Base-by-base conservation (phyloP, 73 alveolate species). In the Durusdinium trenchii region DNA sequence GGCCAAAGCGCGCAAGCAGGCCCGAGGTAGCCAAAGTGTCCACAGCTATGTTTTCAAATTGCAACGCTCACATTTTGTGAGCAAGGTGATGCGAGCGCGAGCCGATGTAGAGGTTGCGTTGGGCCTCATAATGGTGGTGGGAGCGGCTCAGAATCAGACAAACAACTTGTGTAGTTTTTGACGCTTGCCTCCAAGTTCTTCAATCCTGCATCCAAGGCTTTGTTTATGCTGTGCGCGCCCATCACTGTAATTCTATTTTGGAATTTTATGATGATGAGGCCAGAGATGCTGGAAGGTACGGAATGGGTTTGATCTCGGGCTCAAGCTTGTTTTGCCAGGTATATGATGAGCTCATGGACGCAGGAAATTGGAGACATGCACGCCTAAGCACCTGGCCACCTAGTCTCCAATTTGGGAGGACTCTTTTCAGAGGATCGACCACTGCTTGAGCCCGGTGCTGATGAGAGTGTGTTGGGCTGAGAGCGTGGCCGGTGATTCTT, bases 341-440 rank as follows among this genome's bases (percentile, higher is more conserved):
- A 91, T 76, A 91, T 91, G 98, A 91, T 91, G 98, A 91, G 98
- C 98, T 46, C 98, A 30, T 91, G 98, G 98, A 91, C 98, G 26
- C 98, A 91, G 98, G 96, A 20, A 14, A 60, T 32, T 23, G 73
- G n/a, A 32, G 73, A 32, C 4, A 60, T 60, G 48, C 61, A 4
- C 26, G 87, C 12, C 10, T 12, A 38, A 4, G 48, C 23, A 32
- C 54, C 0, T 81, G 23, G 69, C 69, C 23, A 23, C 69, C 12
- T 57, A 57, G 69, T 23, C 23, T 12, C 69, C 12, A 57, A 57
- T 57, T 57, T 57, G 42, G 57, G 46, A 89, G 96, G 96, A 89
- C 86, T 89, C 96, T 51, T 89, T 89, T 71, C 96, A 89, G 35
- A 61, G 96, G 52, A 71, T 89, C 71, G 96, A 89, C 86, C 52